These are phyloP conservation scores for Colletotrichum tofieldiae DNA, from an alignment of 2,329 filamentous ascomycete genomes.

Conservation along the genomic window DNA sequence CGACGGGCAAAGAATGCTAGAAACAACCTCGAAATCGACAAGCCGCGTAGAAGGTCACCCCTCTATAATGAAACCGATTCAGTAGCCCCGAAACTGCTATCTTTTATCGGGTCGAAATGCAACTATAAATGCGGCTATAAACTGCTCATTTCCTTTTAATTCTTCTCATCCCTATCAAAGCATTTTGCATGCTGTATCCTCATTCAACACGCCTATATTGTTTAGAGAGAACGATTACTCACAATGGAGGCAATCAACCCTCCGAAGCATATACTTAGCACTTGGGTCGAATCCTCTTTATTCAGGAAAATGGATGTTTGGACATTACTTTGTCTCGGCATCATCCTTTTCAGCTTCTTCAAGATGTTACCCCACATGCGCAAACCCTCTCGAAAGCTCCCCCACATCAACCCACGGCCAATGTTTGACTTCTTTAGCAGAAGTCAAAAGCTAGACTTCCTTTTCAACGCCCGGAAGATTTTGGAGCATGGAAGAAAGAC, in stretches of 20 bases:
- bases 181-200: no score
- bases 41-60: no score
- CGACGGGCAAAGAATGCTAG: not conserved
- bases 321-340: constrained; percentile 17
- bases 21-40: not conserved
- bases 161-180: no score
- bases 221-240: not conserved
- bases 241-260: constrained; percentile 4
- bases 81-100: no score
- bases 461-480: constrained; percentile 15
- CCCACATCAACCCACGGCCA: constrained; percentile 16
- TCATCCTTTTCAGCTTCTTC: constrained; percentile 8
- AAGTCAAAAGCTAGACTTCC: constrained; percentile 1
- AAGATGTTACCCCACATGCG: constrained; percentile 4
- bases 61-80: not conserved
- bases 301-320: constrained; percentile 5
- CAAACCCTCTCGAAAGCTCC: constrained; percentile 31
- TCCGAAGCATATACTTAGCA: not conserved
- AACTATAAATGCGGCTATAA: no score
- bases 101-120: no score
- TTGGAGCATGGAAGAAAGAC: constrained; percentile 8
- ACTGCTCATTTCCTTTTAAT: no score
- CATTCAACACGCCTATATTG: not conserved
- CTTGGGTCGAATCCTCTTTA: not conserved
- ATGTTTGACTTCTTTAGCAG: constrained; percentile 11